A percentile compares a stretch with the other conserved stretches of the same genome.
These are phyloP conservation scores for Alternaria ethzedia DNA, from an alignment of 2,329 filamentous ascomycete genomes.

Conservation along the genomic window DNA sequence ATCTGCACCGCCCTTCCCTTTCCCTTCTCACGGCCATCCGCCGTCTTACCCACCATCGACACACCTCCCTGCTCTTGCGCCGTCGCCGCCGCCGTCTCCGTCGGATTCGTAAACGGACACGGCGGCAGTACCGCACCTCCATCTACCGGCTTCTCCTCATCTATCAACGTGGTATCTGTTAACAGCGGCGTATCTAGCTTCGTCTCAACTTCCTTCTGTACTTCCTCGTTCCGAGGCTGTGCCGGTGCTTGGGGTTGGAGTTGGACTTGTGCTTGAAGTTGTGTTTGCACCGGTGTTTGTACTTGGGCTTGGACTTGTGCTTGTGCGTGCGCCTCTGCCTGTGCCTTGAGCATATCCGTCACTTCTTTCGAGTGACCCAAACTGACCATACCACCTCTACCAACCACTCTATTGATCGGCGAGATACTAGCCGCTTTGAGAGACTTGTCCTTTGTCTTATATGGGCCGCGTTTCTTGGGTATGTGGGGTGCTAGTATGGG, in stretches of 20 bases:
- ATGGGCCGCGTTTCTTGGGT: neutral
- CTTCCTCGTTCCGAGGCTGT: neutral
- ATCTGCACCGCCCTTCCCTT: neutral
- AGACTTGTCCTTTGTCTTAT: neutral
- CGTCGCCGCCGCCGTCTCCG: neutral
- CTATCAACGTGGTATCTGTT: neutral
- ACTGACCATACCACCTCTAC: neutral
- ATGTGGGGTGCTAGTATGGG: neutral
- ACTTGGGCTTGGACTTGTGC: too few species aligned
- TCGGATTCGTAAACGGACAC: neutral
- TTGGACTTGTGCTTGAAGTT: neutral
- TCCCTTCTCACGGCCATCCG: neutral
- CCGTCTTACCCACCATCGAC: neutral
- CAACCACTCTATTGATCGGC: neutral
- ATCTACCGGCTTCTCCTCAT: rapidly evolving
- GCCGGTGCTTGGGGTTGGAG: neutral
- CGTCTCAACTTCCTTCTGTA: neutral
- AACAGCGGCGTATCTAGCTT: neutral
- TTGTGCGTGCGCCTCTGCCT: neutral
- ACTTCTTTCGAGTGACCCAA: neutral
- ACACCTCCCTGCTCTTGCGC: neutral
- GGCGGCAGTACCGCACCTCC: neutral
- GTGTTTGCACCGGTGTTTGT: too few species aligned
- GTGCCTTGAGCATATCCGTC: neutral
- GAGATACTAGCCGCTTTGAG: neutral